phyloP scores from a whole-genome alignment of 495 filamentous ascomycete species.

The Achaetomiella virescens region DNA sequence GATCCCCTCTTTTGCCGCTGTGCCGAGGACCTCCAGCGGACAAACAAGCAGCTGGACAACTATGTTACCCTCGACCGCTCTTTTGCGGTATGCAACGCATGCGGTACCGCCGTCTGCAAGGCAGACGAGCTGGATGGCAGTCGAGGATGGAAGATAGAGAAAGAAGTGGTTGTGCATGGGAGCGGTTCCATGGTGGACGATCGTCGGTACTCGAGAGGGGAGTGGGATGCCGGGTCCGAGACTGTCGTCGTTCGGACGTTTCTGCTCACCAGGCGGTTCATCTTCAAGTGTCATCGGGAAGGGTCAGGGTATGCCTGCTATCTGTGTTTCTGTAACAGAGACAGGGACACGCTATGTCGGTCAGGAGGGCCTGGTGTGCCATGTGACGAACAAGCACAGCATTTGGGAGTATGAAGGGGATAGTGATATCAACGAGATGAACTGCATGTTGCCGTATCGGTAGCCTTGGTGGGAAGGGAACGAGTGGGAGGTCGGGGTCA shows the following conservation, averaged over 20 bases:
- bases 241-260: conserved; percentile 21
- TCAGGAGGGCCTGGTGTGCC: conserved; percentile 25
- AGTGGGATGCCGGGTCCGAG: conserved; percentile 11
- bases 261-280: conserved; percentile 27
- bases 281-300: conserved; percentile 33
- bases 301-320: conserved; percentile 27
- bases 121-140: not conserved
- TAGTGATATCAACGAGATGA: conserved; percentile 24
- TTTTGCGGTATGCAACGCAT: conserved; percentile 17
- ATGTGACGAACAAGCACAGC: conserved; percentile 25
- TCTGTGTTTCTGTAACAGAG: conserved; percentile 22
- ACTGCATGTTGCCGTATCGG: conserved; percentile 3
- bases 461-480: not conserved
- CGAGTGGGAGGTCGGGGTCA: not conserved
- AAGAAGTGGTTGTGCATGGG: conserved; percentile 18
- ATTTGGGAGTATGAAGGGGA: conserved; percentile 27
- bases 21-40: conserved; percentile 23
- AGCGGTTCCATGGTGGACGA: not conserved
- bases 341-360: conserved; percentile 27
- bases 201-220: not conserved
- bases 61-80: not conserved
- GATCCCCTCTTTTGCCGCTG: conserved; percentile 28
- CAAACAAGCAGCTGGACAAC: not conserved
- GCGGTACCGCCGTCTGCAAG: conserved; percentile 8
- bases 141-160: conserved; percentile 27